Conservation (phyloP, 2,329 filamentous ascomycete species). For the Aspergillus phoenicis region DNA sequence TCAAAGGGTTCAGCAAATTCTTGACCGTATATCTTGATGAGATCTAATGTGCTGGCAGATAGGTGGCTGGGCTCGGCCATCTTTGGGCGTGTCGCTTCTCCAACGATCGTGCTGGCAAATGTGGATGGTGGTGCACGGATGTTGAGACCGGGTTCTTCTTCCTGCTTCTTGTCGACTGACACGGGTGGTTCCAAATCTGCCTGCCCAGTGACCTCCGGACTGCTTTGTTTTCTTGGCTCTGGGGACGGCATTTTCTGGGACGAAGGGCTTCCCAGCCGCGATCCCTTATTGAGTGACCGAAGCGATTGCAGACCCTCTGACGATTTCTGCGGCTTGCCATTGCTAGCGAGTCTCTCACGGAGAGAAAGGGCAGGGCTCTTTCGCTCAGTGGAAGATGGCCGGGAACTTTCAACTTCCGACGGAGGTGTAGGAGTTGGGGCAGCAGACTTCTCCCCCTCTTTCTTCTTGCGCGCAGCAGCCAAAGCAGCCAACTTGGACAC, state of each 20-base stretch:
- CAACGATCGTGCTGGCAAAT: slow-evolving; percentile 53
- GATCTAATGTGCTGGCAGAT: slow-evolving; percentile 34
- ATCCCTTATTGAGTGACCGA: slow-evolving; percentile 25
- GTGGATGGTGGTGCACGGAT: slow-evolving; percentile 53
- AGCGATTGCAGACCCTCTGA: slow-evolving; percentile 28
- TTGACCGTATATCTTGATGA: slow-evolving; percentile 43
- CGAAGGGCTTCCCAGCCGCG: slow-evolving; percentile 17
- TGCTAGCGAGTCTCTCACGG: slow-evolving; percentile 41
- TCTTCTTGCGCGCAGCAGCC: slow-evolving; percentile 83
- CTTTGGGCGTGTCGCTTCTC: slow-evolving; percentile 28
- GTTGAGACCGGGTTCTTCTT: slow-evolving; percentile 21
- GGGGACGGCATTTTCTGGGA: slow-evolving; percentile 24
- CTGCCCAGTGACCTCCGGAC: slow-evolving; percentile 5
- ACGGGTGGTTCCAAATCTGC: slow-evolving; percentile 11
- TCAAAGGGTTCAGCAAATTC: slow-evolving; percentile 51
- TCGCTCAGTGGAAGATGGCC: slow-evolving; percentile 22
- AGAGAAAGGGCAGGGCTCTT: slow-evolving; percentile 36
- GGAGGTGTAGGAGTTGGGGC: slow-evolving; percentile 7
- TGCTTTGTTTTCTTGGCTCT: slow-evolving; percentile 19
- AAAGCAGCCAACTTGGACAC: slow-evolving; percentile 89
- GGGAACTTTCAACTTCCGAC: slow-evolving; percentile 9
- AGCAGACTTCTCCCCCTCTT: slow-evolving; percentile 64
- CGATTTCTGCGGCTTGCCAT: slow-evolving; percentile 31
- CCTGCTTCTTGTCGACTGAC: slow-evolving; percentile 15
- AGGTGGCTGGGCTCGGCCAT: slow-evolving; percentile 39